Percentiles rank a stretch among this genome's conserved stretches.
Evolutionary conservation across 106 monocot genomes (phyloP).

Genomic region (Triglochin maritima): DNA sequence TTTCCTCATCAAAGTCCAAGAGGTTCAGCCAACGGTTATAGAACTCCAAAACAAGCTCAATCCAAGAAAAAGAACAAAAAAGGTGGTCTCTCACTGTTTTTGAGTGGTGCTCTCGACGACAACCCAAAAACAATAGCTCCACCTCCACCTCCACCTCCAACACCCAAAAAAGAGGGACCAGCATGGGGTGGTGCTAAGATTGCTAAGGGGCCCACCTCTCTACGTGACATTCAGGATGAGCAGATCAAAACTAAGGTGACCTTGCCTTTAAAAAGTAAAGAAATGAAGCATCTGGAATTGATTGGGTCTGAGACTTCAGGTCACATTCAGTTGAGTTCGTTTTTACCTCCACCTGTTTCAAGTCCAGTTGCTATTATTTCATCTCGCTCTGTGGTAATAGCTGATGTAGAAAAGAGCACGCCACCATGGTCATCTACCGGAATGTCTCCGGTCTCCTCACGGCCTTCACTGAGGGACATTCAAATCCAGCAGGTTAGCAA

Average conservation of each 20-base stretch:
- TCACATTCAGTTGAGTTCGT: conserved; percentile 41
- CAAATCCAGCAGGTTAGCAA: conserved; percentile 84
- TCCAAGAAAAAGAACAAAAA: conserved; percentile 86
- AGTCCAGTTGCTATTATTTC: conserved; percentile 44
- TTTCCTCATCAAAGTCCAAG: conserved; percentile 16
- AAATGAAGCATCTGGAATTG: conserved; percentile 20
- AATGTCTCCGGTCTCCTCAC: conserved; percentile 43
- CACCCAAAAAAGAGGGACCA: conserved; percentile 78
- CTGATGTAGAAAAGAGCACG: conserved; percentile 61
- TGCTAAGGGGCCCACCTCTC: conserved; percentile 39
- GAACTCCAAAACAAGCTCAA: conserved; percentile 13
- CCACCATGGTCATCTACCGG: conserved; percentile 75
- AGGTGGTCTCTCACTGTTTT: conserved; percentile 91
- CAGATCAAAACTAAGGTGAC: conserved; percentile 43
- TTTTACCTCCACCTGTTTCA: conserved; percentile 24
- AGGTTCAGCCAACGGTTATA: conserved; percentile 7
- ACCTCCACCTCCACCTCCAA: conserved; percentile 32
- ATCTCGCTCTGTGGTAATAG: conserved; percentile 9
- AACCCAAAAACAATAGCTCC: conserved; percentile 23
- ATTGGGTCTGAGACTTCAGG: conserved; percentile 15
- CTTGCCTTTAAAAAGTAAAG: conserved; percentile 5
- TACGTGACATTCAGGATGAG: conserved; percentile 88
- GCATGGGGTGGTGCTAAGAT: conserved; percentile 84
- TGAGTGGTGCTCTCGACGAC: conserved; percentile 93
- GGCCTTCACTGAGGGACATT: conserved; percentile 83